Evolutionary conservation across 495 filamentous ascomycete genomes (phyloP).

Genomic region (Penicillium waksmanii): DNA sequence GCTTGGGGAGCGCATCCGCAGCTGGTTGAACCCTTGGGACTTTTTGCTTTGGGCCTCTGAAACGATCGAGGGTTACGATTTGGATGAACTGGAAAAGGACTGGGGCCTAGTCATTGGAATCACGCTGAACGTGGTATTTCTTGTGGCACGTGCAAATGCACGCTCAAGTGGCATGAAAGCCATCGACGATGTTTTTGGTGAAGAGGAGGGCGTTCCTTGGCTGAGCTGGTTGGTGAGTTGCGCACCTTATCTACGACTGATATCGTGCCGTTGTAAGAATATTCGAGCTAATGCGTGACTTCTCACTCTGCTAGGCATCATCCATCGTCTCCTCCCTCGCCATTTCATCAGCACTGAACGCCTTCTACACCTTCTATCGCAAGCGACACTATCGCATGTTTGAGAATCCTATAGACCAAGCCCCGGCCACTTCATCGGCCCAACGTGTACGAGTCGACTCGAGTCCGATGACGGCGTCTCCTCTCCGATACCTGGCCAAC

Average conservation of each 20-base stretch:
- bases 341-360: conserved; percentile 68
- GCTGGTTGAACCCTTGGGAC: conserved; percentile 84
- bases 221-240: conserved; percentile 76
- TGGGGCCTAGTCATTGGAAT: conserved; percentile 77
- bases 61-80: conserved; percentile 83
- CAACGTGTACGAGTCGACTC: conserved; percentile 90
- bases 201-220: conserved; percentile 65
- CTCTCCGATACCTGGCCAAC: conserved; percentile 73
- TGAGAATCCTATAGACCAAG: conserved; percentile 74
- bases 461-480: conserved; percentile 76
- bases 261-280: background rate
- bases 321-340: conserved; percentile 70
- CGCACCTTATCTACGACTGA: background rate
- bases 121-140: conserved; percentile 73
- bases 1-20: conserved; percentile 73
- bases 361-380: conserved; percentile 79
- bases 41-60: conserved; percentile 88
- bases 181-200: conserved; percentile 83
- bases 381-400: conserved; percentile 90
- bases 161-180: conserved; percentile 45
- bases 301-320: conserved; percentile 56
- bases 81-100: conserved; percentile 75
- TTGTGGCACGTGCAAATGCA: conserved; percentile 80
- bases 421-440: conserved; percentile 81
- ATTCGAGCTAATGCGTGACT: background rate